Evolutionary conservation across 371 early-diverging fungal genomes (phyloP).

Genomic region (Mucor irregularis): DNA sequence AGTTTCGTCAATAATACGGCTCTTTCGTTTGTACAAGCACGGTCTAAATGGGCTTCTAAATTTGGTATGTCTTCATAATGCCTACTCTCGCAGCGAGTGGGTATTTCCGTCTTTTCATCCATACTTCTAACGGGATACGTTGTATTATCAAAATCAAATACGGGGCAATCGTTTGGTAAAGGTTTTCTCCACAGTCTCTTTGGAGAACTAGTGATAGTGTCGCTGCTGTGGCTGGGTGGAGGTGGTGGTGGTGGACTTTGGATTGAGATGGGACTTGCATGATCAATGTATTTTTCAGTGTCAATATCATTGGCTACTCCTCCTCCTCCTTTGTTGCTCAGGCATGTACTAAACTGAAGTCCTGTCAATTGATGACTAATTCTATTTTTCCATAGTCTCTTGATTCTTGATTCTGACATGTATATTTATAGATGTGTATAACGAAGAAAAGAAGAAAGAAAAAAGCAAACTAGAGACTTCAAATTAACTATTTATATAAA

Average conservation of each 20-base stretch:
- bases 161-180: constrained; percentile 15
- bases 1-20: constrained; percentile 12
- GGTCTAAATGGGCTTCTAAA: constrained; percentile 15
- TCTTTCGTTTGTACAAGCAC: constrained; percentile 15
- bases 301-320: not conserved
- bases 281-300: not conserved
- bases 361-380: constrained; percentile 3
- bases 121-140: no score
- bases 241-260: not conserved
- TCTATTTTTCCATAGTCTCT: constrained; percentile 17
- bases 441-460: constrained; percentile 1
- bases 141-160: constrained; percentile 19
- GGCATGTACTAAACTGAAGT: not conserved
- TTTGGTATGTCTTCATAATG: constrained; percentile 14
- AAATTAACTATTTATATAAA: no score
- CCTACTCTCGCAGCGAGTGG: constrained; percentile 8
- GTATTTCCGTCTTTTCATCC: not conserved
- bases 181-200: constrained; percentile 23
- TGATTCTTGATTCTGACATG: constrained; percentile 14
- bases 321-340: not conserved
- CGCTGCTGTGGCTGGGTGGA: not conserved
- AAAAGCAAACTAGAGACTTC: no score
- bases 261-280: not conserved
- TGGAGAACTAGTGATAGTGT: no score
- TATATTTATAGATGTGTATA: not conserved